These are phyloP conservation scores for Zymoseptoria brevis DNA, from an alignment of 2,329 filamentous ascomycete species.

Conservation along the genomic window DNA sequence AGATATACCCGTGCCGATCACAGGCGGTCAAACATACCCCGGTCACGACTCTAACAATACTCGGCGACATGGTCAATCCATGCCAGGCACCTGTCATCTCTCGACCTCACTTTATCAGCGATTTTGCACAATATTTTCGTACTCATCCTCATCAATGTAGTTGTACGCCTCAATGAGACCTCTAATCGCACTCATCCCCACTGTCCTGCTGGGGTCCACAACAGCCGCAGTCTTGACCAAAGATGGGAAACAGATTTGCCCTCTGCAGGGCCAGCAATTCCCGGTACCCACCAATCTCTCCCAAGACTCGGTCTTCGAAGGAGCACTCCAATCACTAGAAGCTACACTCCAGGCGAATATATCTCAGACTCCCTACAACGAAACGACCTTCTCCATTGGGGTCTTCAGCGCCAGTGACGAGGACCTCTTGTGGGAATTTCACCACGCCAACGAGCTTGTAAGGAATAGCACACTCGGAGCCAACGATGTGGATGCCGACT, in stretches of 20 bases:
- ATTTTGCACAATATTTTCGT: too few species aligned
- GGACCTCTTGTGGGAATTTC: slow-evolving; percentile 9
- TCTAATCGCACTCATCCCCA: too few species aligned
- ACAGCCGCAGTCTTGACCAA: too few species aligned
- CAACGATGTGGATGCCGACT: slow-evolving; percentile 11
- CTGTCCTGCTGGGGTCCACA: too few species aligned
- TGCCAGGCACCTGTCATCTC: too few species aligned
- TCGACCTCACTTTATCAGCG: too few species aligned
- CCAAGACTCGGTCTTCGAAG: slow-evolving; percentile 7
- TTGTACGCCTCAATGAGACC: too few species aligned
- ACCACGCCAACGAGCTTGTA: slow-evolving; percentile 10
- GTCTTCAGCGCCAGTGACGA: slow-evolving; percentile 12
- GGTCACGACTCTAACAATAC: too few species aligned
- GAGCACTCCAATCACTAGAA: slow-evolving; percentile 8
- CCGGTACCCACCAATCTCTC: slow-evolving; percentile 8
- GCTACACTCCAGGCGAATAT: slow-evolving; percentile 11
- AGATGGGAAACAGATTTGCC: slow-evolving; percentile 8
- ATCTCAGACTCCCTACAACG: slow-evolving; percentile 11
- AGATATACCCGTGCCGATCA: too few species aligned
- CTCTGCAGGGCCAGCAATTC: slow-evolving; percentile 17
- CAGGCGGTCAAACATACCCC: too few species aligned
- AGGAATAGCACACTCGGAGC: slow-evolving; percentile 9
- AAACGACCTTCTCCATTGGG: slow-evolving; percentile 14
- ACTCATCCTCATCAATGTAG: too few species aligned
- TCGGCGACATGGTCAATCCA: too few species aligned